These are phyloP conservation scores for Pleurotus tuber-regium DNA, from an alignment of 768 basidiomycete species.

Conservation along the genomic window DNA sequence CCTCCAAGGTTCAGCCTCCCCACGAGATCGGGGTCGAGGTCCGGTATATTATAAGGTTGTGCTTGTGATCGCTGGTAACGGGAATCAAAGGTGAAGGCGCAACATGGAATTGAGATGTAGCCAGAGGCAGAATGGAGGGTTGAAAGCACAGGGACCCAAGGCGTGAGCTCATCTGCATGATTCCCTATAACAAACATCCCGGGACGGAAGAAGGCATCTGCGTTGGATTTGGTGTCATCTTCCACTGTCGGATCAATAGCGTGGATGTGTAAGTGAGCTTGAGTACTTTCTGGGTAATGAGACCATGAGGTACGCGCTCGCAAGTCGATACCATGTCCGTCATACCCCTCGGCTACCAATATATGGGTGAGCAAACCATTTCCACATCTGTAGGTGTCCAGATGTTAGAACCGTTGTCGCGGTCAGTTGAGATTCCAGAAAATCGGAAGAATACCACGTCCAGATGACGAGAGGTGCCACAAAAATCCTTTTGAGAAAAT, in stretches of 20 bases:
- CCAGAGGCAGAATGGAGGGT: slow-evolving; percentile 59
- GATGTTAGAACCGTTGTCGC: neutral
- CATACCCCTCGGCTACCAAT: slow-evolving; percentile 78
- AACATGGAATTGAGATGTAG: slow-evolving; percentile 87
- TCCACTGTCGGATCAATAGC: slow-evolving; percentile 59
- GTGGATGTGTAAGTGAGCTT: slow-evolving; percentile 56
- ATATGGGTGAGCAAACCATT: slow-evolving; percentile 94
- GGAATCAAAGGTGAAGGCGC: slow-evolving; percentile 77
- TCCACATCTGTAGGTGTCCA: slow-evolving; percentile 74
- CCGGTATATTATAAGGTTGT: slow-evolving; percentile 26
- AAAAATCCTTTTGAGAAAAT: too few relatives aligned
- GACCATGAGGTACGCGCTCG: slow-evolving; percentile 84
- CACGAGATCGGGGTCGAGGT: slow-evolving; percentile 25
- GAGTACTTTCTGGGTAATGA: slow-evolving; percentile 67
- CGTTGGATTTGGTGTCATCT: slow-evolving; percentile 1
- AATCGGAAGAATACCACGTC: too few relatives aligned
- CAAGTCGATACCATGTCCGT: slow-evolving; percentile 82
- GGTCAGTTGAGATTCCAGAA: too few relatives aligned
- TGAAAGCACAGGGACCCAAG: slow-evolving; percentile 87
- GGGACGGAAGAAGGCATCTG: slow-evolving; percentile 27
- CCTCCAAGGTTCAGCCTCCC: slow-evolving; percentile 58
- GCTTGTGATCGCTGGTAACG: slow-evolving; percentile 54
- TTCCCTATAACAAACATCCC: slow-evolving; percentile 86
- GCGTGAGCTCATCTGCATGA: slow-evolving; percentile 95
- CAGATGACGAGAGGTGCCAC: too few relatives aligned